These are phyloP conservation scores for Pestalotiopsis sp. DNA, from an alignment of 2,329 filamentous ascomycete species.

Conservation along the genomic window DNA sequence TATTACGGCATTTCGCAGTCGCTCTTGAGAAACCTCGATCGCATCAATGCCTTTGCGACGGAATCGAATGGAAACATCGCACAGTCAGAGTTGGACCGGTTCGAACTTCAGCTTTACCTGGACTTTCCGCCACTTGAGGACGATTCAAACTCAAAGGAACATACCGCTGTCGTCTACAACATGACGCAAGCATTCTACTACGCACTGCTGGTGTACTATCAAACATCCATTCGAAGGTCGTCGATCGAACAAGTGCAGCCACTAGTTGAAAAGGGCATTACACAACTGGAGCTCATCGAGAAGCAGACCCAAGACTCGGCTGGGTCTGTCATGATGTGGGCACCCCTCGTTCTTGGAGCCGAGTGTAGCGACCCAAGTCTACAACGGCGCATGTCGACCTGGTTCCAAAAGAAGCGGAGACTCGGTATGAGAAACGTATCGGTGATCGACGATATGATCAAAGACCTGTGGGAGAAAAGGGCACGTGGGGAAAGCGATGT, in stretches of 20 bases:
- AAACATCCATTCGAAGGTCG: constrained; percentile 32
- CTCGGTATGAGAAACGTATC: constrained; percentile 38
- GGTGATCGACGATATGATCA: constrained; percentile 33
- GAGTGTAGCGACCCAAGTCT: constrained; percentile 32
- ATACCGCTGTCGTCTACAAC: constrained; percentile 27
- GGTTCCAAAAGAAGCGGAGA: constrained; percentile 34
- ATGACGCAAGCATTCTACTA: constrained; percentile 37
- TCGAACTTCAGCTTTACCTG: constrained; percentile 34
- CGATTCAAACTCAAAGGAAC: constrained; percentile 24
- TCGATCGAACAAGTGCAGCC: constrained; percentile 29
- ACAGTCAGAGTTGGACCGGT: constrained; percentile 26
- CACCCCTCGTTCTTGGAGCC: constrained; percentile 36
- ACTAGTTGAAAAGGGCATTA: constrained; percentile 33
- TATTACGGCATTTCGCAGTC: constrained; percentile 25
- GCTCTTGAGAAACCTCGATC: constrained; percentile 20
- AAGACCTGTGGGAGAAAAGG: constrained; percentile 32
- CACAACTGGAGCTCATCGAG: constrained; percentile 35
- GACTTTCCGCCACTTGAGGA: constrained; percentile 24
- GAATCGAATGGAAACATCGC: constrained; percentile 15
- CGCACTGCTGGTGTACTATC: constrained; percentile 36
- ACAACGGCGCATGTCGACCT: constrained; percentile 32
- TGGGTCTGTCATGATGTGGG: constrained; percentile 39
- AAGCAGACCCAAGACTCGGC: constrained; percentile 27
- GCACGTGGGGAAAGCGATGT: constrained; percentile 21
- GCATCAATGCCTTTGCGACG: constrained; percentile 23